These are phyloP conservation scores for Xylariaceae sp. DNA, from an alignment of 2,329 filamentous ascomycete species.

Conservation along the genomic window DNA sequence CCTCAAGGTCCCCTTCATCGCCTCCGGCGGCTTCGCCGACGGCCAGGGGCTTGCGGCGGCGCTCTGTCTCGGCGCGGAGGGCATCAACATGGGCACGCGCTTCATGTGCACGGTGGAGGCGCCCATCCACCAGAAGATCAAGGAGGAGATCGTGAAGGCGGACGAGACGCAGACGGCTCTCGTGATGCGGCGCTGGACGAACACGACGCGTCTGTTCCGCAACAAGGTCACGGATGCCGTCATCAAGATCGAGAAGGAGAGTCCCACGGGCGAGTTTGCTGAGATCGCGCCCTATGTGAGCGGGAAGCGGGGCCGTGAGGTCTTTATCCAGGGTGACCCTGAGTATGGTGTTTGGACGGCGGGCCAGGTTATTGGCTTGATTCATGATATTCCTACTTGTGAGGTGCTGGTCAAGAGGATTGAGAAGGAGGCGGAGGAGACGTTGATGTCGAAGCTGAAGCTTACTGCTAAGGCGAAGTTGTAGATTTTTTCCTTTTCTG, in stretches of 20 bases:
- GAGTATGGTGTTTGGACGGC: conserved; percentile 96
- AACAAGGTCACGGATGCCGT: conserved; percentile 84
- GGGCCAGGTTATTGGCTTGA: conserved; percentile 87
- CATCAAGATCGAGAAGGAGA: conserved; percentile 76
- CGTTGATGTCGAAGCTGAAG: conserved; percentile 54
- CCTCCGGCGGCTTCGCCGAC: conserved; percentile 91
- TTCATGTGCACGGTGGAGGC: conserved; percentile 97
- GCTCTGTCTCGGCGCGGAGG: conserved; percentile 80
- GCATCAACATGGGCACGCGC: conserved; percentile 96
- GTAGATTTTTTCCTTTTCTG: conserved; percentile 32
- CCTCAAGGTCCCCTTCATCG: conserved; percentile 85
- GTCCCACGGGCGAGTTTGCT: conserved; percentile 77
- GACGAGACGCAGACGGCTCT: conserved; percentile 89
- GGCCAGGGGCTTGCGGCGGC: conserved; percentile 90
- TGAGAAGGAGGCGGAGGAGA: conserved; percentile 67
- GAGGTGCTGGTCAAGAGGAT: conserved; percentile 64
- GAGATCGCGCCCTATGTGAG: conserved; percentile 85
- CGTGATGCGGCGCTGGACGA: conserved; percentile 84
- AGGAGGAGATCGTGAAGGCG: conserved; percentile 82
- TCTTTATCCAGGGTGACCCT: conserved; percentile 86
- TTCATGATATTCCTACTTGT: conserved; percentile 77
- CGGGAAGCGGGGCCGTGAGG: conserved; percentile 83
- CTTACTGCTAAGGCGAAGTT: conserved; percentile 54
- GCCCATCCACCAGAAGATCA: conserved; percentile 89
- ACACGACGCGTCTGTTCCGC: conserved; percentile 81